A percentile compares a stretch with the other conserved stretches of the same genome.
Evolutionary conservation across 2,329 filamentous ascomycete genomes (phyloP).

Genomic region (Didymellaceae sp.): DNA sequence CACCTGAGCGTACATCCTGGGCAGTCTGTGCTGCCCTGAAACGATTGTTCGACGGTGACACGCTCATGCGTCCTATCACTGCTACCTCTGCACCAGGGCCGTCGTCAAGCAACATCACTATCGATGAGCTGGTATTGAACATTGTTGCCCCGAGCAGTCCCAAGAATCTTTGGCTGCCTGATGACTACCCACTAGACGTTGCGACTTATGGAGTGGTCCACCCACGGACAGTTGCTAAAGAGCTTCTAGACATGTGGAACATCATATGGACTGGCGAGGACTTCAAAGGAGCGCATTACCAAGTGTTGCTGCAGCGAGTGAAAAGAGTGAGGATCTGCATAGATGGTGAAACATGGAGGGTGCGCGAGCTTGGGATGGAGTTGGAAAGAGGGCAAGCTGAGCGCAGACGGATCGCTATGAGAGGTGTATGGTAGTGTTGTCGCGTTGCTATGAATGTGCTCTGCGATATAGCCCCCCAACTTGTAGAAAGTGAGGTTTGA

Average conservation of each 20-base stretch:
- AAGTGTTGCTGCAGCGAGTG: conserved; percentile 37
- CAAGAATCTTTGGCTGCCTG: conserved; percentile 22
- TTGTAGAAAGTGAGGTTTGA: conserved; percentile 4
- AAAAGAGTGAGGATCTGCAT: conserved; percentile 41
- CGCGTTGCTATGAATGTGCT: not conserved
- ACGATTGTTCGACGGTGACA: conserved; percentile 36
- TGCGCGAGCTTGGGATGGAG: conserved; percentile 39
- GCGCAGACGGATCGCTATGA: conserved; percentile 34
- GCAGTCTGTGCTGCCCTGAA: conserved; percentile 45
- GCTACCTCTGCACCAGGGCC: conserved; percentile 5
- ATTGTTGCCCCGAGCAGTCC: conserved; percentile 28
- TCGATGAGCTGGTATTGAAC: conserved; percentile 44
- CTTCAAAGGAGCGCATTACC: conserved; percentile 34
- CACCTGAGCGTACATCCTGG: conserved; percentile 40
- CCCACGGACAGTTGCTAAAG: conserved; percentile 34
- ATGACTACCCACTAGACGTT: conserved; percentile 28
- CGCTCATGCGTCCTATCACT: conserved; percentile 24
- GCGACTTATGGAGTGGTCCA: conserved; percentile 32
- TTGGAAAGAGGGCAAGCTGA: conserved; percentile 42
- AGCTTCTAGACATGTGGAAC: conserved; percentile 43
- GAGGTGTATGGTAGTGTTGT: conserved; percentile 29
- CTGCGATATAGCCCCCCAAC: too few species aligned
- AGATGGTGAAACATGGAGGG: conserved; percentile 34
- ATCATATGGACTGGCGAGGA: conserved; percentile 42
- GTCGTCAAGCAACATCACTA: conserved; percentile 18